Percentiles rank a stretch among this genome's conserved stretches.
These are phyloP conservation scores for Plasmodium inui DNA, from an alignment of 169 alveolate genomes.

Conservation along the genomic window DNA sequence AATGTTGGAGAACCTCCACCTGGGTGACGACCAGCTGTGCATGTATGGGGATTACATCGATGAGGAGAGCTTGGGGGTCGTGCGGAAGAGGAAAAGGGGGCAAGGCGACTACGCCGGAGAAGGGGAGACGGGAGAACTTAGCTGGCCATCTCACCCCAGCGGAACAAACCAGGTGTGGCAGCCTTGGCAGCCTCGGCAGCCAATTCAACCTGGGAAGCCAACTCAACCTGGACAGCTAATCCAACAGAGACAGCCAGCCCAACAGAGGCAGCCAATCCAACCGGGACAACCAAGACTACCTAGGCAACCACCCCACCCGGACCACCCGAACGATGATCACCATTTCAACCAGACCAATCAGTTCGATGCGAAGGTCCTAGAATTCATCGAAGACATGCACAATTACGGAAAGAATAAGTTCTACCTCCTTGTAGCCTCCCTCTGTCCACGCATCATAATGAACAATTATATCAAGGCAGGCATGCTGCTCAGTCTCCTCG, in stretches of 20 bases:
- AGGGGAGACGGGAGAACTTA: background rate
- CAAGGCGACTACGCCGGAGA: background rate
- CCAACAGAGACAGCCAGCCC: background rate
- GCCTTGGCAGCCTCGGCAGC: background rate
- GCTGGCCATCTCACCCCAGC: background rate
- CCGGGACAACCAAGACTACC: background rate
- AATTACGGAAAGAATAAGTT: constrained; percentile 78
- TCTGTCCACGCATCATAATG: constrained; percentile 77
- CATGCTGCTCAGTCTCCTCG: constrained; percentile 78
- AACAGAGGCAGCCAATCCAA: no score
- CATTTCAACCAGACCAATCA: background rate
- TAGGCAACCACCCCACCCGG: background rate
- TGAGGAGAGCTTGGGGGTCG: constrained; percentile 6
- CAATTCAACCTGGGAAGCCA: background rate
- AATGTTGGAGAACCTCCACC: background rate
- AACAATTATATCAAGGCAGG: constrained; percentile 76
- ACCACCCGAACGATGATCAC: background rate
- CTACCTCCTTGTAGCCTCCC: constrained; percentile 80
- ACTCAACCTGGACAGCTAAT: background rate
- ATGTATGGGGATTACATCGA: constrained; percentile 59
- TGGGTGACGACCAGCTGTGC: background rate
- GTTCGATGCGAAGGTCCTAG: constrained; percentile 25
- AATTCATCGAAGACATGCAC: constrained; percentile 78
- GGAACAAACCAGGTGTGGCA: background rate
- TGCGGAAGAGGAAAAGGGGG: constrained; percentile 2